These are phyloP conservation scores for Diplodia seriata DNA, from an alignment of 2,329 filamentous ascomycete species.

Conservation along the genomic window DNA sequence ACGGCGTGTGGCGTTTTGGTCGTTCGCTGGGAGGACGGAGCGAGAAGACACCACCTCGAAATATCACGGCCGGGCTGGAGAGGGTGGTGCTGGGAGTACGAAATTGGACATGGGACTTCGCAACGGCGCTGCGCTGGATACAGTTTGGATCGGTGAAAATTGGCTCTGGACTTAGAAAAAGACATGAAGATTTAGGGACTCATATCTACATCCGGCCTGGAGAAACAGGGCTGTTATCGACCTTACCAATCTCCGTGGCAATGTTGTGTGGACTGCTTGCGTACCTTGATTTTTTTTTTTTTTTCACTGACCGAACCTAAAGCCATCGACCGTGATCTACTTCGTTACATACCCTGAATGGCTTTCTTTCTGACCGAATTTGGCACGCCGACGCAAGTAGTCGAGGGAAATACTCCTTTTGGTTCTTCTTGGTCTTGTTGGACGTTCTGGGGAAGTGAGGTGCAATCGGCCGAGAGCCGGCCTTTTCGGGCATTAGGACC, in stretches of 20 bases:
- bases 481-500: neutral
- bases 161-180: conserved; percentile 8
- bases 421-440: neutral
- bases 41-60: too few relatives aligned
- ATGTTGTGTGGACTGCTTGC: neutral
- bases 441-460: neutral
- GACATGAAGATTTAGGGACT: neutral
- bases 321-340: neutral
- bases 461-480: neutral
- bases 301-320: neutral
- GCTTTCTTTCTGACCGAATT: neutral
- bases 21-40: neutral
- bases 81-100: neutral
- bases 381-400: neutral
- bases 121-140: conserved; percentile 12
- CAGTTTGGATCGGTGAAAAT: conserved; percentile 2
- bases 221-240: neutral
- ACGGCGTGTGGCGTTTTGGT: neutral
- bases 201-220: neutral
- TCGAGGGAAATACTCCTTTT: neutral
- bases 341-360: neutral
- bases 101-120: neutral
- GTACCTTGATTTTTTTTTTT: too few relatives aligned
- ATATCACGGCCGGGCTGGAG: neutral
- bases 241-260: neutral